These are phyloP conservation scores for Somion occarium DNA, from an alignment of 1,284 basidiomycete species.

Conservation along the genomic window DNA sequence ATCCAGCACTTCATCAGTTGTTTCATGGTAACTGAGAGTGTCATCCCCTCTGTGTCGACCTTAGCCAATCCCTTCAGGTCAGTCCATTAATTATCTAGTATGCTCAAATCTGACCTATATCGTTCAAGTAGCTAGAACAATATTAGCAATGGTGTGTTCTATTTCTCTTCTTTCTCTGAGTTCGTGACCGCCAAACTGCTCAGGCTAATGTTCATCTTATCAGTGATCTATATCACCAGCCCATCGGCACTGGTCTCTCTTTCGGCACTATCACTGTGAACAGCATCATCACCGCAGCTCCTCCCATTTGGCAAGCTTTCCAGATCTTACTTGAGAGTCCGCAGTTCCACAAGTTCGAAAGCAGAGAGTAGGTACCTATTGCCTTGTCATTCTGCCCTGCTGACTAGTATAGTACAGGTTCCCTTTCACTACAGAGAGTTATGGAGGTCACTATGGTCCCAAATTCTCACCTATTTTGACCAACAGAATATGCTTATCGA, in stretches of 20 bases:
- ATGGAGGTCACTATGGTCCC: slow-evolving; percentile 66
- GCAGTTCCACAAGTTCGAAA: slow-evolving; percentile 52
- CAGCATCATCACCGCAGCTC: slow-evolving; percentile 48
- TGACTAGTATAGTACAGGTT: slow-evolving; percentile 37
- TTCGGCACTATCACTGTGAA: slow-evolving; percentile 51
- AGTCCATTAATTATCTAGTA: too few species aligned
- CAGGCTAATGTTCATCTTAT: neutral
- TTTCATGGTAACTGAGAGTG: slow-evolving; percentile 11
- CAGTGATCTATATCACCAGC: slow-evolving; percentile 75
- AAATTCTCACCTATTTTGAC: slow-evolving; percentile 60
- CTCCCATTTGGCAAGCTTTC: slow-evolving; percentile 57
- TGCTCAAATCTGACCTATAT: too few species aligned
- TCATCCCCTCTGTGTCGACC: slow-evolving; percentile 10
- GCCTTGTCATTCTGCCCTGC: neutral
- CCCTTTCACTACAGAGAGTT: slow-evolving; percentile 61
- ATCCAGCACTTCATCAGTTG: slow-evolving; percentile 14
- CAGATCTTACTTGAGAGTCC: slow-evolving; percentile 64
- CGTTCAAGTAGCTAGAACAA: slow-evolving; percentile 74
- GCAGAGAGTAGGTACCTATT: slow-evolving; percentile 44
- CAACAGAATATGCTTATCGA: slow-evolving; percentile 56
- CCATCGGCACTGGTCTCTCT: slow-evolving; percentile 65
- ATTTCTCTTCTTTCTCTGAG: neutral
- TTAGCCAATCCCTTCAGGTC: too few species aligned
- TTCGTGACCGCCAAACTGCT: neutral
- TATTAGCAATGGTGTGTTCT: slow-evolving; percentile 50